phyloP scores from a whole-genome alignment of 2,329 filamentous ascomycete genomes.

The Nakataea oryzae region DNA sequence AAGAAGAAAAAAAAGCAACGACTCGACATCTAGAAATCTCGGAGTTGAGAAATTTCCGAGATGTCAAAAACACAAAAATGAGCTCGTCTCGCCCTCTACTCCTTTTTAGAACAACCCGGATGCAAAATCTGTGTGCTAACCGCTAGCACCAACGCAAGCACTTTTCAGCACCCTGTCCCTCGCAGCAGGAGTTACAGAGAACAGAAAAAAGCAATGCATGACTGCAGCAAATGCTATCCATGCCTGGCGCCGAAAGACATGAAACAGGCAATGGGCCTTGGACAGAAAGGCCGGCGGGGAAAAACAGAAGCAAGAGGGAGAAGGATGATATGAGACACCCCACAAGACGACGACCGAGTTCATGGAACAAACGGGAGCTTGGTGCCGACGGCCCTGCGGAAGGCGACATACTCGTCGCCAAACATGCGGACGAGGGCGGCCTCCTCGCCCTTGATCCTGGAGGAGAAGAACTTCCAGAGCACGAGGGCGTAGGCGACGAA shows the following conservation, averaged over 20 bases:
- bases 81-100: too few species aligned
- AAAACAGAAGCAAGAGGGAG: too few species aligned
- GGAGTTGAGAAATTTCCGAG: too few species aligned
- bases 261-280: background rate
- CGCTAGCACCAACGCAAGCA: background rate
- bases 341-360: background rate
- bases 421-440: constrained; percentile 71
- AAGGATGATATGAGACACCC: too few species aligned
- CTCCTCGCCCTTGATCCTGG: constrained; percentile 71
- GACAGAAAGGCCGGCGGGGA: too few species aligned
- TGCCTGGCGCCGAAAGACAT: too few species aligned
- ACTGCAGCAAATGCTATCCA: too few species aligned
- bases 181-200: too few species aligned
- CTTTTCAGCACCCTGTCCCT: background rate
- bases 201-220: too few species aligned
- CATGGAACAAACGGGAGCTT: constrained; percentile 66
- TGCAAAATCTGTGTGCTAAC: background rate
- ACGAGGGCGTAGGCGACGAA: constrained; percentile 63
- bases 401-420: constrained; percentile 67
- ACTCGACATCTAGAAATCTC: too few species aligned
- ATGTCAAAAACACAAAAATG: too few species aligned
- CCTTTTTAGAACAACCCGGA: background rate
- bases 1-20: too few species aligned
- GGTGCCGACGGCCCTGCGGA: constrained; percentile 59
- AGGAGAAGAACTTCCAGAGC: constrained; percentile 77